These are phyloP conservation scores for Hirschfeldia incana DNA, from an alignment of 345 rosid genomes.

Conservation along the genomic window DNA sequence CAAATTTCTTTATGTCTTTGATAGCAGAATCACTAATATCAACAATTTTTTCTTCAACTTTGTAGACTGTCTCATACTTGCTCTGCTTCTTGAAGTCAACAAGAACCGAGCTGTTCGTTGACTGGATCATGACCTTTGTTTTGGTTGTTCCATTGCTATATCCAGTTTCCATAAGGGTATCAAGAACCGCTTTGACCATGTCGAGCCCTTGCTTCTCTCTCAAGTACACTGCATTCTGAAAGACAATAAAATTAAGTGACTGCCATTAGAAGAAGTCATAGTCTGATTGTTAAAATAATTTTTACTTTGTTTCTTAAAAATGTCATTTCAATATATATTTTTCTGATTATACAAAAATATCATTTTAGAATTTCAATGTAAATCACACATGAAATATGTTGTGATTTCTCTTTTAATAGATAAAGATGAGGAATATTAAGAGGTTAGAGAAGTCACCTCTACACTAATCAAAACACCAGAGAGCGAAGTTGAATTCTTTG, in stretches of 20 bases:
- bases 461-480: slow-evolving; percentile 67
- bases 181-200: background rate
- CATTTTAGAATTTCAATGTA: background rate
- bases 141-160: slow-evolving; percentile 27
- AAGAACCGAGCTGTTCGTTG: slow-evolving; percentile 68
- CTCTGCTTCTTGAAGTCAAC: slow-evolving; percentile 48
- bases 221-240: background rate
- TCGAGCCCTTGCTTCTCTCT: background rate
- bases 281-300: background rate
- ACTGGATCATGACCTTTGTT: slow-evolving; percentile 65
- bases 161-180: background rate
- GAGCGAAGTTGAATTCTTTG: slow-evolving; percentile 55
- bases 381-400: too few relatives aligned
- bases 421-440: too few relatives aligned
- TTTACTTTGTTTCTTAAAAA: too few relatives aligned
- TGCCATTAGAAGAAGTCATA: background rate
- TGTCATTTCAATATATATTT: too few relatives aligned
- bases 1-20: slow-evolving; percentile 60
- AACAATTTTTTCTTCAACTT: slow-evolving; percentile 53
- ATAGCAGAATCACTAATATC: slow-evolving; percentile 44
- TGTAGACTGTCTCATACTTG: slow-evolving; percentile 55
- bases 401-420: too few relatives aligned
- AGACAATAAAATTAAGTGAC: too few relatives aligned
- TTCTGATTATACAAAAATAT: too few relatives aligned
- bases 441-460: slow-evolving; percentile 49